Evolutionary conservation across 371 early-diverging fungal genomes (phyloP).

Genomic region (Thermomucor indicae-seudaticae): DNA sequence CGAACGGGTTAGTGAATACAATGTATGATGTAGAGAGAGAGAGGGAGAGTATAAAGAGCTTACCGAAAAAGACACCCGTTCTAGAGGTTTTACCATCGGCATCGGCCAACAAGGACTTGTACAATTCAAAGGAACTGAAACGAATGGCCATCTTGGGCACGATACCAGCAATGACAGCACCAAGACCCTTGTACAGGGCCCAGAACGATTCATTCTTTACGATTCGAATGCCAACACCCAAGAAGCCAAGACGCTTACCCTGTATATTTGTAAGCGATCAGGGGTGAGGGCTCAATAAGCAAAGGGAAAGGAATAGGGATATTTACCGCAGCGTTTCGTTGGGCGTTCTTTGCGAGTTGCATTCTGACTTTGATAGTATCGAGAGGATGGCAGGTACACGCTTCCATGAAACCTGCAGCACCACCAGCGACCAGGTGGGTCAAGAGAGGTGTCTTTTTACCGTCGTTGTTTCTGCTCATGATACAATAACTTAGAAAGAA

Average conservation of each 20-base stretch:
- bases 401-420: conserved; percentile 91
- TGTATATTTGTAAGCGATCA: conserved; percentile 4
- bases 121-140: conserved; percentile 93
- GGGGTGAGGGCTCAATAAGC: neutral
- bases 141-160: conserved; percentile 99
- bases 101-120: conserved; percentile 82
- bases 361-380: conserved; percentile 98
- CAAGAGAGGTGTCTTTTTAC: conserved; percentile 43
- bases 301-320: neutral
- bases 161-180: conserved; percentile 96
- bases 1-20: no score
- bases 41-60: no score
- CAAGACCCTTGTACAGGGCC: conserved; percentile 96
- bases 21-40: no score
- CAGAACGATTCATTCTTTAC: conserved; percentile 84
- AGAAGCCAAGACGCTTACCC: conserved; percentile 60
- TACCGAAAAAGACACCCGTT: conserved; percentile 78
- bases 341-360: conserved; percentile 68
- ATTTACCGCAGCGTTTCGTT: conserved; percentile 38
- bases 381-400: conserved; percentile 93
- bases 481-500: no score
- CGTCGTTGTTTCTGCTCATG: conserved; percentile 39
- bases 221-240: conserved; percentile 83
- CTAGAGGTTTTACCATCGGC: conserved; percentile 66
- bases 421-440: conserved; percentile 90